phyloP scores from a whole-genome alignment of 768 basidiomycete species.

The Suillus placidus region DNA sequence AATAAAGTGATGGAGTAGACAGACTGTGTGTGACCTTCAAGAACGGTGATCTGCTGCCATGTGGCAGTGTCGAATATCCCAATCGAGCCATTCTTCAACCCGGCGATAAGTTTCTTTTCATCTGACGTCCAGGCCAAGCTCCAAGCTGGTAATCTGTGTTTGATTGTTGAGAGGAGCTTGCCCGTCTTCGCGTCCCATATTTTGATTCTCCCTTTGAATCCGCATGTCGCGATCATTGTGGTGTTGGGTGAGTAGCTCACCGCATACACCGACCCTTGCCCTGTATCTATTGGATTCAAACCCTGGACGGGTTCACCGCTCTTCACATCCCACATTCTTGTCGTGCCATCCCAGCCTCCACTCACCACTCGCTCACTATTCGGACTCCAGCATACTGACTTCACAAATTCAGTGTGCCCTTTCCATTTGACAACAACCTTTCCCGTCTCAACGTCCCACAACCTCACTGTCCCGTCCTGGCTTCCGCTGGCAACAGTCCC shows the following conservation, averaged over 20 bases:
- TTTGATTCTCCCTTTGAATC: background rate
- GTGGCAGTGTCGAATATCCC: background rate
- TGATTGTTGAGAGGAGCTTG: background rate
- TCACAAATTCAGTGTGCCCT: background rate
- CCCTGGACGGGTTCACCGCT: background rate
- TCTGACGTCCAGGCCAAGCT: background rate
- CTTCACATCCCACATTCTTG: background rate
- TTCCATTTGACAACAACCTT: background rate
- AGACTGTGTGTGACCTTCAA: rapidly evolving
- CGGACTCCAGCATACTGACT: background rate
- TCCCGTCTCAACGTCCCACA: background rate
- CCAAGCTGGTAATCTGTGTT: background rate
- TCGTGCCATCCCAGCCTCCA: slow-evolving; percentile 12
- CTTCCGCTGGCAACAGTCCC: too few relatives aligned
- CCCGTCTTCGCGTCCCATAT: background rate
- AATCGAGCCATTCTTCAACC: background rate
- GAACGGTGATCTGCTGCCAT: background rate
- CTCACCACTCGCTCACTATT: slow-evolving; percentile 18
- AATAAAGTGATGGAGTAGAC: background rate
- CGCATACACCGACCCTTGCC: rapidly evolving
- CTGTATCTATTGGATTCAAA: background rate
- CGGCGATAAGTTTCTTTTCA: background rate
- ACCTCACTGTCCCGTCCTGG: background rate
- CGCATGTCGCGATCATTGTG: background rate
- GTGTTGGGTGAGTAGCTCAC: background rate